These are phyloP conservation scores for Cytospora leucostoma DNA, from an alignment of 2,329 filamentous ascomycete genomes.

Conservation along the genomic window DNA sequence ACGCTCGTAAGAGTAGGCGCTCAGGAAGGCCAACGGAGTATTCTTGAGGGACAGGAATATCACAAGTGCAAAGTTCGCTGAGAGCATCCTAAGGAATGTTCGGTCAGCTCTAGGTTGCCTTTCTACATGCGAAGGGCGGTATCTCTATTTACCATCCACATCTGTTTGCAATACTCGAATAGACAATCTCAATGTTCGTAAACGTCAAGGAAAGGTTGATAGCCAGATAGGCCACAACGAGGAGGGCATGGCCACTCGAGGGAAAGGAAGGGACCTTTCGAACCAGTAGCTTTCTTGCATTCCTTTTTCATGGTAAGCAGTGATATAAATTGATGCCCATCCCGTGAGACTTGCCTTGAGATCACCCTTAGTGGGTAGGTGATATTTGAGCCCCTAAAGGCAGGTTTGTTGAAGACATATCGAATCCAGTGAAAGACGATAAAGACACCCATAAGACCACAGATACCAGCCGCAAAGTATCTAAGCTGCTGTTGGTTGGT, in stretches of 20 bases:
- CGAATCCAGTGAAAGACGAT: conserved; percentile 22
- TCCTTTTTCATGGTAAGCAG: conserved; percentile 23
- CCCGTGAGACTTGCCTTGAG: conserved; percentile 8
- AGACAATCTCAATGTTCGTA: conserved; percentile 33
- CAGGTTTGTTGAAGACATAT: conserved; percentile 16
- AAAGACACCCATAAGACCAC: conserved; percentile 22
- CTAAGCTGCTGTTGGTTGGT: conserved; percentile 23
- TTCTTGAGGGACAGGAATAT: conserved; percentile 60
- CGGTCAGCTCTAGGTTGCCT: neutral
- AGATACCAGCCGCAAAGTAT: conserved; percentile 23
- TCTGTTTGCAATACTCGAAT: conserved; percentile 32
- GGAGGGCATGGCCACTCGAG: conserved; percentile 38
- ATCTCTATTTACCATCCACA: conserved; percentile 39
- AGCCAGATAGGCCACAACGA: conserved; percentile 36
- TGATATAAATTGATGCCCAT: neutral
- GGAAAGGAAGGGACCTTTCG: conserved; percentile 37
- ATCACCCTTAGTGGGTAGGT: conserved; percentile 9
- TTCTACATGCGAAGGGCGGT: neutral
- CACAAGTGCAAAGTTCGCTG: conserved; percentile 51
- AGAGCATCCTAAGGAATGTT: conserved; percentile 32
- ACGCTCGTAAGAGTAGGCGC: conserved; percentile 58
- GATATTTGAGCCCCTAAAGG: neutral
- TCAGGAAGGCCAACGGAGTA: conserved; percentile 56
- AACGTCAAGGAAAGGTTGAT: conserved; percentile 36
- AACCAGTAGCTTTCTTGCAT: conserved; percentile 35